phyloP scores from a whole-genome alignment of 257 asterid genomes.

The Buddleja alternifolia region DNA sequence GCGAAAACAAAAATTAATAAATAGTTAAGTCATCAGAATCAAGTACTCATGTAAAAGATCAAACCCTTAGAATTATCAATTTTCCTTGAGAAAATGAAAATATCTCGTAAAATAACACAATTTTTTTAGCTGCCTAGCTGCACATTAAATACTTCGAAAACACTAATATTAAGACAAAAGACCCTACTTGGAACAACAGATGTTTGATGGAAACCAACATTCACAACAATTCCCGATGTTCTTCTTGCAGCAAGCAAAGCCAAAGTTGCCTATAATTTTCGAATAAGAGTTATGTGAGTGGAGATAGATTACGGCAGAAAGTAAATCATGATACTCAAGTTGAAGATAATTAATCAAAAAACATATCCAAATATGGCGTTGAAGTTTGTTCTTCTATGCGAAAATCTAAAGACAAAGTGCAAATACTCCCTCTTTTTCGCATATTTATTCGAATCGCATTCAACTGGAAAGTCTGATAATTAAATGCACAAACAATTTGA shows the following conservation, averaged over 20 bases:
- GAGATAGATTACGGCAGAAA: constrained; percentile 6
- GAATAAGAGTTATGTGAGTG: background rate
- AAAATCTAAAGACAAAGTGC: background rate
- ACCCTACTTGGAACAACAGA: constrained; percentile 88
- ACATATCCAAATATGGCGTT: background rate
- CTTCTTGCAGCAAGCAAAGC: constrained; percentile 90
- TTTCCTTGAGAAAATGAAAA: constrained; percentile 21
- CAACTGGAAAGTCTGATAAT: background rate
- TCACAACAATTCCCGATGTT: constrained; percentile 90
- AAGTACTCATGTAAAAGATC: constrained; percentile 3
- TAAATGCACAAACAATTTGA: background rate
- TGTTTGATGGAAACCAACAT: constrained; percentile 92
- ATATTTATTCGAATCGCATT: background rate
- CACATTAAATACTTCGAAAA: constrained; percentile 20
- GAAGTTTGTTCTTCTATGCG: constrained; percentile 6
- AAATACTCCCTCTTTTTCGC: background rate
- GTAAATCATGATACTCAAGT: constrained; percentile 17
- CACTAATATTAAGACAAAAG: constrained; percentile 10
- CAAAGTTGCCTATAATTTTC: constrained; percentile 72
- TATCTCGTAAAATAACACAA: background rate
- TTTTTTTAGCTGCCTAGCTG: background rate
- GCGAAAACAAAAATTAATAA: constrained; percentile 23
- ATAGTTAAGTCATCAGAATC: constrained; percentile 3
- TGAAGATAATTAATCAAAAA: constrained; percentile 22
- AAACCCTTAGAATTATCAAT: background rate